These are phyloP conservation scores for Byssoonygena ceratinophila DNA, from an alignment of 2,329 filamentous ascomycete genomes.

Conservation along the genomic window DNA sequence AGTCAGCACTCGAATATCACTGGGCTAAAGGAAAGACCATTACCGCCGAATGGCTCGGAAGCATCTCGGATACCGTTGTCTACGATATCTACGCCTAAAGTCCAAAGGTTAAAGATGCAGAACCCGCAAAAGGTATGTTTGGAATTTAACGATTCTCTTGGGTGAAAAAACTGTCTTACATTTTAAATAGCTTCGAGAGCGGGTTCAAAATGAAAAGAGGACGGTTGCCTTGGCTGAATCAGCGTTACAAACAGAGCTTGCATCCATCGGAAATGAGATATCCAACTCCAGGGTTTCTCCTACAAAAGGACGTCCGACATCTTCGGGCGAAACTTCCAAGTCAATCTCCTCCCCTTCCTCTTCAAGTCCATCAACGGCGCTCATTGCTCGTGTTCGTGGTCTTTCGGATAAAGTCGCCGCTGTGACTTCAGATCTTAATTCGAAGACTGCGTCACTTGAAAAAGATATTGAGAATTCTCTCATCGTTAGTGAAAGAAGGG, in stretches of 20 bases:
- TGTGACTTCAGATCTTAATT: conserved; percentile 49
- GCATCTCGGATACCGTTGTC: conserved; percentile 25
- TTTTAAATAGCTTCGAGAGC: conserved; percentile 55
- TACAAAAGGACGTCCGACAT: conserved; percentile 20
- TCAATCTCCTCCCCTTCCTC: conserved; percentile 21
- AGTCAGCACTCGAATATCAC: conserved; percentile 23
- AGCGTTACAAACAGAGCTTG: conserved; percentile 62
- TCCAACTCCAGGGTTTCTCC: conserved; percentile 33
- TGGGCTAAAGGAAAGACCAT: conserved; percentile 28
- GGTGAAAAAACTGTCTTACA: conserved; percentile 5
- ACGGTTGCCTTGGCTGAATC: conserved; percentile 60
- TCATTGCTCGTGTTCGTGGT: conserved; percentile 46
- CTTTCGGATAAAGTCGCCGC: conserved; percentile 58
- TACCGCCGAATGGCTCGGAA: conserved; percentile 26
- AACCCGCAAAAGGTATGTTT: conserved; percentile 47
- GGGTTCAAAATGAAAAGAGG: conserved; percentile 70
- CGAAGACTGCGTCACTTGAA: conserved; percentile 54
- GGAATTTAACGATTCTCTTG: too few species aligned
- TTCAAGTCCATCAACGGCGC: conserved; percentile 19
- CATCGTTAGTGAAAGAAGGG: conserved; percentile 63
- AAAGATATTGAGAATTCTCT: conserved; percentile 62
- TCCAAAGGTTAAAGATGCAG: conserved; percentile 59
- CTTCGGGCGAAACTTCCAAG: conserved; percentile 38
- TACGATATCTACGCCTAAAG: conserved; percentile 56
- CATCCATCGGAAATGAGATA: conserved; percentile 72